Percentiles rank a stretch among this genome's conserved stretches.
phyloP scores from a whole-genome alignment of 805 yeast genomes.

The Kuraishia floccosa region DNA sequence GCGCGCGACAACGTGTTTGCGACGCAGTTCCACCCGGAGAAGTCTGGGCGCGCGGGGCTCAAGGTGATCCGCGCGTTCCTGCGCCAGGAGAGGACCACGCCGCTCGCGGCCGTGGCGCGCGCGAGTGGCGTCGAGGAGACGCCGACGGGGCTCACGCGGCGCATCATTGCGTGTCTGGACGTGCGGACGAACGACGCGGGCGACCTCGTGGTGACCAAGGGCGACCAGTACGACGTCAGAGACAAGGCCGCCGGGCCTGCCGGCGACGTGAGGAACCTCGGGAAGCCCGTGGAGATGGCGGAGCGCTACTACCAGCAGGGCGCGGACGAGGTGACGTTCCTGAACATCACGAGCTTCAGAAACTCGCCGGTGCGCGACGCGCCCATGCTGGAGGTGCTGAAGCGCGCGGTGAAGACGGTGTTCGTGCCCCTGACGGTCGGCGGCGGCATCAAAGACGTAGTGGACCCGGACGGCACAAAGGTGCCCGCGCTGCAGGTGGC shows the following conservation, averaged over 20 bases:
- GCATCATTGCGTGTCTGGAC: slow-evolving; percentile 93
- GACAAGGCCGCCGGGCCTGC: slow-evolving; percentile 46
- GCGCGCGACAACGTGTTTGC: slow-evolving; percentile 75
- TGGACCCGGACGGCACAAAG: slow-evolving; percentile 71
- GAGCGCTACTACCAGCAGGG: slow-evolving; percentile 86
- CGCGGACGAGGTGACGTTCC: slow-evolving; percentile 92
- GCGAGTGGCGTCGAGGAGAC: slow-evolving; percentile 7
- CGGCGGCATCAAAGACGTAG: slow-evolving; percentile 90
- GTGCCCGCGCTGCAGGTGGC: slow-evolving; percentile 90
- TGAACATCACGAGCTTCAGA: slow-evolving; percentile 92
- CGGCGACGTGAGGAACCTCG: slow-evolving; percentile 73
- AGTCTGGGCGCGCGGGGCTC: slow-evolving; percentile 87
- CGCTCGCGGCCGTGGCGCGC: slow-evolving; percentile 5
- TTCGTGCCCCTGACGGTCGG: slow-evolving; percentile 98
- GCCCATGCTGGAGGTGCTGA: slow-evolving; percentile 90
- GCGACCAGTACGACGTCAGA: slow-evolving; percentile 96
- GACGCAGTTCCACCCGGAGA: slow-evolving; percentile 99
- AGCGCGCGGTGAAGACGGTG: slow-evolving; percentile 73
- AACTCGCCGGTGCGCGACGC: slow-evolving; percentile 87
- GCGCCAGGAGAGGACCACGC: slow-evolving; percentile 25
- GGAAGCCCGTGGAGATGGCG: slow-evolving; percentile 94
- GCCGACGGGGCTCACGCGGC: slow-evolving; percentile 61
- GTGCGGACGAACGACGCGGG: slow-evolving; percentile 94
- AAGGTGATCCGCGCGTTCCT: slow-evolving; percentile 66
- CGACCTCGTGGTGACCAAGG: slow-evolving; percentile 95